These are phyloP conservation scores for Arthrobotrys entomopaga DNA, from an alignment of 2,329 filamentous ascomycete genomes.

Conservation along the genomic window DNA sequence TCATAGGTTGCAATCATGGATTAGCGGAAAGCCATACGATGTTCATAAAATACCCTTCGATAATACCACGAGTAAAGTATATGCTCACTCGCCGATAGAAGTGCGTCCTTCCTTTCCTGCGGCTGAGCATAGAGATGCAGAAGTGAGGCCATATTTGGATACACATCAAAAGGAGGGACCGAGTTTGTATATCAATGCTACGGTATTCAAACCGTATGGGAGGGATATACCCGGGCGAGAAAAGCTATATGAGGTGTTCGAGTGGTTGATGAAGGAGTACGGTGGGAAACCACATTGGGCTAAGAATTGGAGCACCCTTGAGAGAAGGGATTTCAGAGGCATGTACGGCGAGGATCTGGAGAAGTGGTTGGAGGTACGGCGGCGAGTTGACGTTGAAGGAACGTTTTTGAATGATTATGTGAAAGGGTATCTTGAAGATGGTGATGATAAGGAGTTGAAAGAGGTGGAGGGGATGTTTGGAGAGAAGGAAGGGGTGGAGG, in stretches of 20 bases:
- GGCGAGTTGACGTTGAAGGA: conserved; percentile 79
- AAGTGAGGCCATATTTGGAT: conserved; percentile 41
- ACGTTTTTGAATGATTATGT: conserved; percentile 95
- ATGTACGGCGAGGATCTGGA: conserved; percentile 77
- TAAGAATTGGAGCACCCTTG: conserved; percentile 80
- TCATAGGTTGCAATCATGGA: conserved; percentile 82
- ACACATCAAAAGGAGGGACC: conserved; percentile 68
- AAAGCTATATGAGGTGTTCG: conserved; percentile 88
- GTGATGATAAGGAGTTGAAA: conserved; percentile 31
- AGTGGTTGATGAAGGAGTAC: conserved; percentile 87
- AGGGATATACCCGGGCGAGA: conserved; percentile 77
- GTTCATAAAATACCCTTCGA: conserved; percentile 79
- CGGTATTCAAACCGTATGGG: conserved; percentile 81
- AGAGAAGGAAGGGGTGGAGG: conserved; percentile 20
- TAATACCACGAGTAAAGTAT: conserved; percentile 71
- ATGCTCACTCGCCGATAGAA: conserved; percentile 89
- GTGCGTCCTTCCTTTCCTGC: conserved; percentile 82
- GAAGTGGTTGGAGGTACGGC: conserved; percentile 74
- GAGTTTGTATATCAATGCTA: conserved; percentile 88
- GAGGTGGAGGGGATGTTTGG: conserved; percentile 43
- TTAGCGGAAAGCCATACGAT: conserved; percentile 76
- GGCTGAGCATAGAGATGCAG: conserved; percentile 1
- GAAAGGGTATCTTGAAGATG: conserved; percentile 70
- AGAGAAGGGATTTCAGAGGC: conserved; percentile 70
- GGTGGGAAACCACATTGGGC: conserved; percentile 89